Base-by-base conservation (phyloP, 345 rosid genomes). In the Salix purpurea region DNA sequence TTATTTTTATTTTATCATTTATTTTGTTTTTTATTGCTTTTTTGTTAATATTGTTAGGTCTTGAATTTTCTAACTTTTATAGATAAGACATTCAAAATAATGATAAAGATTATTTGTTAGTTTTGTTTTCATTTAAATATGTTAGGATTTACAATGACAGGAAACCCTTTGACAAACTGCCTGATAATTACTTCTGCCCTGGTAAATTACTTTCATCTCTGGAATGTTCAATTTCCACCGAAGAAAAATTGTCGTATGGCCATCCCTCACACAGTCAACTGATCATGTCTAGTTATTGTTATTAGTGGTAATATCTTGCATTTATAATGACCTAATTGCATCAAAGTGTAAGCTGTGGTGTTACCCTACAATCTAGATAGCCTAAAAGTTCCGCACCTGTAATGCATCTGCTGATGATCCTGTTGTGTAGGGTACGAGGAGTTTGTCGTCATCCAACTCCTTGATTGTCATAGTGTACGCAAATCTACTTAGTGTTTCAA, bases 171-270 rank as follows among this genome's bases (percentile, higher is more conserved):
- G 99, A 91, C 61, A 93, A 93, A 78, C 72, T 77, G 42, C 83
- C 91, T 60, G 99, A 95, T 69, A 91, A 83, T 6, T 95, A 88
- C 67, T 91, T 93, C 78, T 95, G 99, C 78, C 91, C 94, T 67
- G 99, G 99, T 90, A 79, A 32, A 56, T 74, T 58, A 44, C 61
- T 56, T 1, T 18, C 39, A 52, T 24, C 37, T 48, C 28, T 19
- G 56, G 34, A 65, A 30, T 4, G n/a, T 42, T 23, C 46, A 34
- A 12, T 30, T 65, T 28, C 56, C 56, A 56, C 13, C 6, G 18
- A 16, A 13, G 5, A n/a, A 32, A n/a, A 34, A 13, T 44, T 40
- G n/a, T 7, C 2, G 8, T 14, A 16, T 36, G 42, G 19, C 34
- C 32, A 24, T 6, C 19, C n/a, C 16, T 30, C 32, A 15, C 19